Conservation (phyloP, 257 asterid genomes). For the Solanum dulcamara region DNA sequence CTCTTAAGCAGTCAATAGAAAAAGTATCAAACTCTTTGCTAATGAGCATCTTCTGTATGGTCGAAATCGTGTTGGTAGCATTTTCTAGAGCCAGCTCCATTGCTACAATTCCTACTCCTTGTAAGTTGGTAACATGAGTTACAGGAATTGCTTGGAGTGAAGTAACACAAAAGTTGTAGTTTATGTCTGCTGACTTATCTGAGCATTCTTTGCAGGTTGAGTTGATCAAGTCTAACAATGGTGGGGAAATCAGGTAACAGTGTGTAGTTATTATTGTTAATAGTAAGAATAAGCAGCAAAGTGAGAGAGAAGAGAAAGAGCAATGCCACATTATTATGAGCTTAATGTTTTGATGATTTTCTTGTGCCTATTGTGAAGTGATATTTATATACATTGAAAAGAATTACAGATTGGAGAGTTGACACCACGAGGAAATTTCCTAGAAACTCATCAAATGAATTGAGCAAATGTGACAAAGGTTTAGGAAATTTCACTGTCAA, state of each 20-base stretch:
- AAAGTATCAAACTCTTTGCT: constrained; percentile 1
- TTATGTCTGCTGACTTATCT: constrained; percentile 6
- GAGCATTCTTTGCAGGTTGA: constrained; percentile 20
- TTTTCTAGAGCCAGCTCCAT: constrained; percentile 14
- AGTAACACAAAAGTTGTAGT: constrained; percentile 15
- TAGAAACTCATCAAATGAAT: not conserved
- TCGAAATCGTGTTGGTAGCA: constrained; percentile 3
- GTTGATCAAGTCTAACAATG: constrained; percentile 1
- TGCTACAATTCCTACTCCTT: constrained; percentile 2
- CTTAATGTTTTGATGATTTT: not conserved
- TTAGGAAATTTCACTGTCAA: not conserved
- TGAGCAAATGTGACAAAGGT: not conserved
- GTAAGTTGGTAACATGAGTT: constrained; percentile 7
- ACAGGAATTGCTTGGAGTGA: constrained; percentile 5
- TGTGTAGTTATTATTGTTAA: not conserved
- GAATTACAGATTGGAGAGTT: not conserved
- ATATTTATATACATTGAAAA: not conserved
- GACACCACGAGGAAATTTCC: not conserved
- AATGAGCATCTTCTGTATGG: constrained; percentile 5
- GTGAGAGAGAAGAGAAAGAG: not conserved
- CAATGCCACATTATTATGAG: constrained; percentile 1
- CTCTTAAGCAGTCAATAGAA: constrained; percentile 1
- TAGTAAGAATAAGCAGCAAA: not conserved
- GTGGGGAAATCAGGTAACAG: not conserved
- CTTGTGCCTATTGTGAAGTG: not conserved